Evolutionary conservation across 352 stramenopile species (phyloP).

Genomic region (Globisporangium middletonii): DNA sequence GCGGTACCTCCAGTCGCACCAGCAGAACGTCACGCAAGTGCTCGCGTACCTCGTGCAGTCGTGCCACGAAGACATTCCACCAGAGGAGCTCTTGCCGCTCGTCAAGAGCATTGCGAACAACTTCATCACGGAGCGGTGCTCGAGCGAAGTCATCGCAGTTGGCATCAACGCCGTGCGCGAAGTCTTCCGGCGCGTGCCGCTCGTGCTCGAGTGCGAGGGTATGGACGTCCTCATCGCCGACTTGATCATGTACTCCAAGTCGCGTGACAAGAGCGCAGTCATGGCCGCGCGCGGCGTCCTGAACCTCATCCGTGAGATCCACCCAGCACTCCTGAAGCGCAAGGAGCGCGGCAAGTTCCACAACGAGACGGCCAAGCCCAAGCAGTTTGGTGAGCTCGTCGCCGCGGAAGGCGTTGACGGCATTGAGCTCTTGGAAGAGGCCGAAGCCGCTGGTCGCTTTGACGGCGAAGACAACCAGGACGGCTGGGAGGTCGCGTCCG

Average conservation of each 20-base stretch:
- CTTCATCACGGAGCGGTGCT: conserved; percentile 96
- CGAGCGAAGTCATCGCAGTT: conserved; percentile 95
- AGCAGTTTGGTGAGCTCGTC: conserved; percentile 88
- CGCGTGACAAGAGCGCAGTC: conserved; percentile 94
- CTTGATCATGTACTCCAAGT: conserved; percentile 95
- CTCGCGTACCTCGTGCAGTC: conserved; percentile 97
- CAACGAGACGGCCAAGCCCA: conserved; percentile 76
- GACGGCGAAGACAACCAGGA: conserved; percentile 80
- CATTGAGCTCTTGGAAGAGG: conserved; percentile 91
- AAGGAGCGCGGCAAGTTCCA: conserved; percentile 95
- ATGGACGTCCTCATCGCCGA: conserved; percentile 90
- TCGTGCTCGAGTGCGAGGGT: conserved; percentile 91
- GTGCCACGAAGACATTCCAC: conserved; percentile 96
- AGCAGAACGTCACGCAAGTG: conserved; percentile 91
- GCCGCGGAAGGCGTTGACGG: conserved; percentile 93
- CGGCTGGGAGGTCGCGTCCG: conserved; percentile 75
- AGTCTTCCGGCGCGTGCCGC: conserved; percentile 92
- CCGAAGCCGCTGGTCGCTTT: conserved; percentile 64
- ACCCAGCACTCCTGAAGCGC: conserved; percentile 93
- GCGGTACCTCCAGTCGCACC: conserved; percentile 87
- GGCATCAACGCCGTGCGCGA: conserved; percentile 97
- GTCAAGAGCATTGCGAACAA: conserved; percentile 97
- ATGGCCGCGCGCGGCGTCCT: conserved; percentile 95
- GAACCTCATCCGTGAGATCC: conserved; percentile 96
- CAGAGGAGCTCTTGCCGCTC: conserved; percentile 94